These are phyloP conservation scores for Capsella rubella DNA, from an alignment of 441 rosid species.

Conservation along the genomic window DNA sequence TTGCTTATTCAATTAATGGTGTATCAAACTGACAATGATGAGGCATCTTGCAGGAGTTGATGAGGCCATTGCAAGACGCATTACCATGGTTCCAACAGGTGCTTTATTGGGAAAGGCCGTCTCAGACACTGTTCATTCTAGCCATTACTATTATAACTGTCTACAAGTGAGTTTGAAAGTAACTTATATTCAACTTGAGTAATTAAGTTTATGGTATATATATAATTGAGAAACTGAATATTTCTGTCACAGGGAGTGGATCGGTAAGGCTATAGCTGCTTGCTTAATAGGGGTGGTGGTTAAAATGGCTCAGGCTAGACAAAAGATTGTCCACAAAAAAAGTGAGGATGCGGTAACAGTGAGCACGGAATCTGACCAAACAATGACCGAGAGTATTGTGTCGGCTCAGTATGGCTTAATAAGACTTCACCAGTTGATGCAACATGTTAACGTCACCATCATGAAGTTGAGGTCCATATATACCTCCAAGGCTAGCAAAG, in stretches of 20 bases:
- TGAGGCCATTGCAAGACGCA: constrained; percentile 61
- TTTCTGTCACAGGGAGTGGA: constrained; percentile 72
- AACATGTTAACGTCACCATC: constrained; percentile 62
- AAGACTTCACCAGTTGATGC: constrained; percentile 63
- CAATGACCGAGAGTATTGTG: constrained; percentile 74
- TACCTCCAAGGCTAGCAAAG: constrained; percentile 70
- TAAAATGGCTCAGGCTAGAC: constrained; percentile 66
- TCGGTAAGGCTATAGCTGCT: constrained; percentile 70
- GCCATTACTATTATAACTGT: constrained; percentile 44
- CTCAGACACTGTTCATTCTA: constrained; percentile 47
- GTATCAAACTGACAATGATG: constrained; percentile 5
- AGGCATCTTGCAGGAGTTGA: constrained; percentile 63
- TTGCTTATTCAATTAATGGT: neutral
- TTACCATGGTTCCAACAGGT: constrained; percentile 57
- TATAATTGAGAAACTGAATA: neutral
- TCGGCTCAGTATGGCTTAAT: constrained; percentile 76
- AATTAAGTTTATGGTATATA: neutral
- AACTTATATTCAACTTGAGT: neutral
- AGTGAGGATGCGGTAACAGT: constrained; percentile 62
- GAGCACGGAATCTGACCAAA: constrained; percentile 63
- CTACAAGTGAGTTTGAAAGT: constrained; percentile 65
- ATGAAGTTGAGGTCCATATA: constrained; percentile 75
- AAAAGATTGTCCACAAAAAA: constrained; percentile 42
- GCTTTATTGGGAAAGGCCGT: constrained; percentile 70
- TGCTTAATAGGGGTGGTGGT: constrained; percentile 54